Conservation (phyloP, 164 flowering plant species). For the Magnolia officinalis region DNA sequence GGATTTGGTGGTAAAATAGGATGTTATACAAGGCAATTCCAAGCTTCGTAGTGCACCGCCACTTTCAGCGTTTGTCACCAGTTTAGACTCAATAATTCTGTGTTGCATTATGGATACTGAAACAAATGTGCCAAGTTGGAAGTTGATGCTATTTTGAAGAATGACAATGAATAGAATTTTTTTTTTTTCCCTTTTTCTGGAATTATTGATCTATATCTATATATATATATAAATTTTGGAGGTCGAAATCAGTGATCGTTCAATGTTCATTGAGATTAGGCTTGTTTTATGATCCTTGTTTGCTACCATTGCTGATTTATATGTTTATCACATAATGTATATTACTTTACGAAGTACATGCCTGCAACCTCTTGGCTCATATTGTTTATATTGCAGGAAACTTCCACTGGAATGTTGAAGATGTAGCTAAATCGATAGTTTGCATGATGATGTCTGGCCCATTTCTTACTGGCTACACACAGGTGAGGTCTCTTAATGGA, state of each 20-base stretch:
- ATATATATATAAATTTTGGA: not conserved
- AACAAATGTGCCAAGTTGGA: too few relatives aligned
- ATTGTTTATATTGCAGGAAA: slow-evolving; percentile 53
- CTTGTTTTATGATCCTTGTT: not conserved
- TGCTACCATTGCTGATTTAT: not conserved
- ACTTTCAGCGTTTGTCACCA: too few relatives aligned
- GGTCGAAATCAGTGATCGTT: not conserved
- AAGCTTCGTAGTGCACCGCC: too few relatives aligned
- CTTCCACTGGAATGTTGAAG: slow-evolving; percentile 86
- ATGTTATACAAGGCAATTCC: too few relatives aligned
- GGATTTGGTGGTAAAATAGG: too few relatives aligned
- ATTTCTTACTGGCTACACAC: slow-evolving; percentile 89
- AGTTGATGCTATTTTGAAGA: too few relatives aligned
- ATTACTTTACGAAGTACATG: not conserved
- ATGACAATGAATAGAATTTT: not conserved
- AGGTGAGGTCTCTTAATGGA: slow-evolving; percentile 38
- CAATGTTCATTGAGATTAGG: not conserved
- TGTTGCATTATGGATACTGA: too few relatives aligned
- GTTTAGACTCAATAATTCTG: too few relatives aligned
- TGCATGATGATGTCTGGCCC: slow-evolving; percentile 98
- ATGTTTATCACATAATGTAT: not conserved
- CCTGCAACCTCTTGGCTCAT: not conserved
- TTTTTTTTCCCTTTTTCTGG: not conserved
- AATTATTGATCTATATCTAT: too few relatives aligned
- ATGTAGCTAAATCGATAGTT: slow-evolving; percentile 81